Conservation (phyloP, 75 land plant species). For the Selaginella moellendorffii region DNA sequence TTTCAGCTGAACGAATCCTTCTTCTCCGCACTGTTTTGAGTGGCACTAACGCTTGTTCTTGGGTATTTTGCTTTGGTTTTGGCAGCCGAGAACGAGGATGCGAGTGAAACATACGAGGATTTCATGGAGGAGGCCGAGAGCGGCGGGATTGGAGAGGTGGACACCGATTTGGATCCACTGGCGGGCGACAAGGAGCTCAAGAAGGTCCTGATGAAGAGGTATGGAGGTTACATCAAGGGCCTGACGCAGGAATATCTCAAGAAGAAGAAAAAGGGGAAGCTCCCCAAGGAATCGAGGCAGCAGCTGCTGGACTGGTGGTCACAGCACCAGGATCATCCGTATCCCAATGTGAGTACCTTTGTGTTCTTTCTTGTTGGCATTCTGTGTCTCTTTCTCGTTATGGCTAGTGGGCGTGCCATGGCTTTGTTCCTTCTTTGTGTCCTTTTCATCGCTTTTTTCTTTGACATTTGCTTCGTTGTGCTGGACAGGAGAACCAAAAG, state of each 20-base stretch:
- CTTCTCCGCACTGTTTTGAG: no score
- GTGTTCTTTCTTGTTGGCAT: not conserved
- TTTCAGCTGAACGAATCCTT: no score
- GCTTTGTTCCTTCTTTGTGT: no score
- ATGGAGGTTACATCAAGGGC: conserved; percentile 39
- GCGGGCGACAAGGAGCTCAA: conserved; percentile 42
- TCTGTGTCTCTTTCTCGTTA: no score
- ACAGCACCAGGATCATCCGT: conserved; percentile 61
- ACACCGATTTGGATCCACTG: conserved; percentile 36
- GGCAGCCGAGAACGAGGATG: not conserved
- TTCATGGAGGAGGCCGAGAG: conserved; percentile 50
- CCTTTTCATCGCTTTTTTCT: no score
- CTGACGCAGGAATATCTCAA: conserved; percentile 59
- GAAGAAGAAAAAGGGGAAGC: conserved; percentile 75
- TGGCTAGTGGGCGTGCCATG: no score
- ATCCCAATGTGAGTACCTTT: conserved; percentile 46
- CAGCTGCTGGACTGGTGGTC: conserved; percentile 70
- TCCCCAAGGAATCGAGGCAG: conserved; percentile 53
- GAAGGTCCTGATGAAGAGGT: conserved; percentile 44
- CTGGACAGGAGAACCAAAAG: conserved; percentile 62
- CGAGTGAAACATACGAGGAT: conserved; percentile 24
- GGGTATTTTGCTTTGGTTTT: no score
- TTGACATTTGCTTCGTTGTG: no score
- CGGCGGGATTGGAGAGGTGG: conserved; percentile 34
- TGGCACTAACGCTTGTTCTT: no score